These are phyloP conservation scores for Mortierella sp. DNA, from an alignment of 371 early-diverging fungal genomes.

Conservation along the genomic window DNA sequence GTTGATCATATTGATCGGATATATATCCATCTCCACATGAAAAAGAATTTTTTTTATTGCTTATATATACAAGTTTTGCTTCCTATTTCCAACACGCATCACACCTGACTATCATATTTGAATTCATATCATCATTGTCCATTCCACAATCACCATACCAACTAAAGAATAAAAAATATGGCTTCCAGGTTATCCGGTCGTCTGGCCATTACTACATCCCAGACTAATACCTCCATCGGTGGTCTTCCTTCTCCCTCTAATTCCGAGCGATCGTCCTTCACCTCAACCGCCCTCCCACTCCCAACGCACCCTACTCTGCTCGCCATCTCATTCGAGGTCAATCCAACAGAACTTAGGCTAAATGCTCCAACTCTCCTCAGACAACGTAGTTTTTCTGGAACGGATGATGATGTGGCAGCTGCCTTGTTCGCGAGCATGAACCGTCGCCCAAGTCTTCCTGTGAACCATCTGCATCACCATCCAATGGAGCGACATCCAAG, in stretches of 20 bases:
- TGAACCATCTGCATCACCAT: constrained; percentile 10
- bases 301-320: neutral
- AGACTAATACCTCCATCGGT: neutral
- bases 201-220: neutral
- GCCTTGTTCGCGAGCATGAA: neutral
- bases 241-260: neutral
- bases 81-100: too few relatives aligned
- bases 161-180: neutral
- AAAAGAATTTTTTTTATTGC: too few relatives aligned
- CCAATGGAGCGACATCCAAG: constrained; percentile 26
- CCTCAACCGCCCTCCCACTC: neutral
- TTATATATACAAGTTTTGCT: too few relatives aligned
- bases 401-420: neutral
- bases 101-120: too few relatives aligned
- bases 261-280: neutral
- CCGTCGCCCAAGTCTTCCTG: constrained; percentile 10
- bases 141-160: neutral
- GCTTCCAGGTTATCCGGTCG: neutral
- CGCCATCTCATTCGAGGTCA: neutral
- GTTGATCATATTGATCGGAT: too few relatives aligned
- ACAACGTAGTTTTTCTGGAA: constrained; percentile 2
- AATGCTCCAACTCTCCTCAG: neutral
- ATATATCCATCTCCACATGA: too few relatives aligned
- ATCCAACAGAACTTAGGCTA: neutral
- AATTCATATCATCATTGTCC: neutral